Evolutionary conservation across 2,329 filamentous ascomycete species (phyloP), one percentile per base, ranked within the genome.

Genomic region (Rhinocladiella mackenziei): DNA sequence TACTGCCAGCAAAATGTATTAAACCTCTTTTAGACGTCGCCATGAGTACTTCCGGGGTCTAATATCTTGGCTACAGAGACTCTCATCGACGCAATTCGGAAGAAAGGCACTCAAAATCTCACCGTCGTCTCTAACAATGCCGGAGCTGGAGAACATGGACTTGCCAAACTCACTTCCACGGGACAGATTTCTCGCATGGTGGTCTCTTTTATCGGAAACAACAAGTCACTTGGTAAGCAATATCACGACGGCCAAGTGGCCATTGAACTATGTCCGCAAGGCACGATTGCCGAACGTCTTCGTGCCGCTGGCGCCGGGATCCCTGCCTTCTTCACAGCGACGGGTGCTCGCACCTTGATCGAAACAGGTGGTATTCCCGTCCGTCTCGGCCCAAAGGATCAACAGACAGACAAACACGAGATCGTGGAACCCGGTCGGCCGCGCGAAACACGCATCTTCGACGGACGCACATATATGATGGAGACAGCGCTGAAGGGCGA

Each of bases 221-320:
- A 89, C 65, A 89, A 94, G 74, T 86, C 84, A 4, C 87, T 96
- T 50, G 89, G 95, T 72, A 75, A 76, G 63, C 92, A 91, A 82
- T 96, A 95, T 65, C 74, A 95, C 41, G 85, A 80, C 2, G 89
- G 89, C 45, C 76, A 94, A 65, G 81, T 95, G 43, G 87, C 94
- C 65, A 78, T 96, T 33, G 89, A 96, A 69, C 79, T 96, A 54
- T 94, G 86, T 3, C 89, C 89, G 0, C 89, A 96, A 66, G 89
- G 89, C 48, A 96, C 89, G 6, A 75, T 96, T 30, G 89, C 89
- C 17, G 89, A 96, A 71, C 80, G 89, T 47, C 89, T 89, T 65
- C 80, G 89, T 31, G 82, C 87, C 14, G 89, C 88, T 48, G 89
- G 89, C 53, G 88, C 86, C 56, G 89, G 89, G 18, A 84, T 96